Evolutionary conservation across 2,329 filamentous ascomycete genomes (phyloP).

Genomic region (Cladophialophora carrionii): DNA sequence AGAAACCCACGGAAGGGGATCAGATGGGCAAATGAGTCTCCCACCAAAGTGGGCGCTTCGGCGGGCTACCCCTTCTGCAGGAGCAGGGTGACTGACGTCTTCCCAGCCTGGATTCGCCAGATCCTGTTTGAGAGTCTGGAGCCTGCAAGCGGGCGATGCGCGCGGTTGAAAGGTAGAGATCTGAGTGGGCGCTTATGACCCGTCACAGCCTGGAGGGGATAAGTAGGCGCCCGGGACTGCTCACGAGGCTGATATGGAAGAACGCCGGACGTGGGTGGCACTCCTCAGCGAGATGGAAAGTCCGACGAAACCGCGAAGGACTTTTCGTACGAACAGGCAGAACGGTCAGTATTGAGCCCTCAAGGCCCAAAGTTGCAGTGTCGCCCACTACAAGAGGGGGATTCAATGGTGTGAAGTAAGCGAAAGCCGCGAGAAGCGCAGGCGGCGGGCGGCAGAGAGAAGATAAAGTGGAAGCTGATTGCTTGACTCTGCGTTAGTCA

Average conservation of each 20-base stretch:
- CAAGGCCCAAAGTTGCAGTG: conserved; percentile 5
- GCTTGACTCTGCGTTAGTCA: conserved; percentile 8
- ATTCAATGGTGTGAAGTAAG: conserved; percentile 26
- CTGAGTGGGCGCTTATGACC: conserved; percentile 23
- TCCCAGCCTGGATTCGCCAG: conserved; percentile 4
- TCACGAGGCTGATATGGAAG: conserved; percentile 10
- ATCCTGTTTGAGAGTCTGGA: conserved; percentile 5
- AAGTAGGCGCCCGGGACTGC: conserved; percentile 19
- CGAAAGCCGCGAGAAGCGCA: conserved; percentile 35
- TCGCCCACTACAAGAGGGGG: background rate
- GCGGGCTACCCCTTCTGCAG: conserved; percentile 20
- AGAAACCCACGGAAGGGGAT: conserved; percentile 9
- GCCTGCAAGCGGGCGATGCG: conserved; percentile 10
- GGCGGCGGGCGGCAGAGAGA: conserved; percentile 23
- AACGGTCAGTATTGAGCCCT: conserved; percentile 5
- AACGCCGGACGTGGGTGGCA: background rate
- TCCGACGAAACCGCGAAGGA: background rate
- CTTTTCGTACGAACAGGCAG: background rate
- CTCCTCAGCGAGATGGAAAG: background rate
- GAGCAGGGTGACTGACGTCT: conserved; percentile 19
- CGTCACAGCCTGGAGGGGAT: conserved; percentile 16
- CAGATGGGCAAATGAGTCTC: conserved; percentile 18
- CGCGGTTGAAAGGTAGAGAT: conserved; percentile 15
- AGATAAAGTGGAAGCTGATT: conserved; percentile 6
- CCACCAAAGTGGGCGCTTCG: conserved; percentile 27